Evolutionary conservation across 129 eudicot species (phyloP), one percentile per base, ranked within the genome.

Genomic region (Saposhnikovia divaricata): DNA sequence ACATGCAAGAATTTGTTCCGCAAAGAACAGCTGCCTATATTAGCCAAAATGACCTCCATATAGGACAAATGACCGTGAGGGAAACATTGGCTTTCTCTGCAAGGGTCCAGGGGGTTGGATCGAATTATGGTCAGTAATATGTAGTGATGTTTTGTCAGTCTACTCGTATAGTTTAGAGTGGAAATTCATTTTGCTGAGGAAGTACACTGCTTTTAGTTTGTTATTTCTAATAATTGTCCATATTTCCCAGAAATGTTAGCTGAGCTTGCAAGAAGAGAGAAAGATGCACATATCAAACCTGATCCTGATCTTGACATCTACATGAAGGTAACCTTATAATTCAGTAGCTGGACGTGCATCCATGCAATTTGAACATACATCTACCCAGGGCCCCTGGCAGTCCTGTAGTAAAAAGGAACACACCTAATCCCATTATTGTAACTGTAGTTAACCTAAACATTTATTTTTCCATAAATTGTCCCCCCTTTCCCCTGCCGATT

Each of bases 61-160:
- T 91, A 8, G 96, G 92, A 85, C 94, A 93, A 79, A 87, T 93
- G 96, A 93, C 98, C 19, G 98, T 93, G 6, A 90, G 98, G 87
- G 98, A 93, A 86, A 93, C 96, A 47, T 83, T 91, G 79, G 98
- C 87, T 47, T 93, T 87, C 83, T 89, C 96, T 21, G 98, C 93
- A 42, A 87, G 98, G 80, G 91, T 91, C 77, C 98, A 93, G 79
- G 98, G 98, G 72, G 88, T 93, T 73, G 98, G 98, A 83, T 82
- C 87, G 0, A 90, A 91, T 8, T 91, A 93, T 55, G 98, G 98
- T 93, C 79, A 78, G 93, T 84, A 25, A 19, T 8, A 37, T 44
- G 43, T 23, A 63, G 48, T 63, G 25, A n/a, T 72, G 23, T 13
- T 69, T 1, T 46, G 23, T 25, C 6, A 9, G 70, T 63, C 2